phyloP scores from a whole-genome alignment of 2,329 filamentous ascomycete genomes.

The Aspergillus glaucus region DNA sequence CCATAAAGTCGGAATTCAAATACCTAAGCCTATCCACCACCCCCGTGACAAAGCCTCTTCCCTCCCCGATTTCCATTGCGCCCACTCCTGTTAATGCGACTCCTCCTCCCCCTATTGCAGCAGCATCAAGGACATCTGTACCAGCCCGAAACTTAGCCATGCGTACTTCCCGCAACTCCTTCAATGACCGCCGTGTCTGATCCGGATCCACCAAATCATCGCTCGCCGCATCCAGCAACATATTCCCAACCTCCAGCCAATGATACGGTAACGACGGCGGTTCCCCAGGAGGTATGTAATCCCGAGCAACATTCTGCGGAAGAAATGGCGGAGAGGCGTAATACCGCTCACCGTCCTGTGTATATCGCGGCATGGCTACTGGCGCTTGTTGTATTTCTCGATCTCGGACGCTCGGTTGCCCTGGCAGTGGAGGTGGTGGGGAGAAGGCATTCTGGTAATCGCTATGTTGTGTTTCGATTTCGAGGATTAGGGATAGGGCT shows the following conservation, averaged over 20 bases:
- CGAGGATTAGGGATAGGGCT: slow-evolving; percentile 69
- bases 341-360: slow-evolving; percentile 36
- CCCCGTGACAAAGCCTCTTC: slow-evolving; percentile 71
- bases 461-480: slow-evolving; percentile 65
- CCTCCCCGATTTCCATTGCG: slow-evolving; percentile 87
- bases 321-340: slow-evolving; percentile 67
- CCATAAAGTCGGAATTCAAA: slow-evolving; percentile 1
- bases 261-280: slow-evolving; percentile 68
- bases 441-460: slow-evolving; percentile 65
- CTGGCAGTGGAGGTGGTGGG: slow-evolving; percentile 64
- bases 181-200: slow-evolving; percentile 65
- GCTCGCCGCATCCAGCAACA: slow-evolving; percentile 74
- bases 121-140: slow-evolving; percentile 60
- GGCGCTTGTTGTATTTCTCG: slow-evolving; percentile 13
- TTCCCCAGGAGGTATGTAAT: slow-evolving; percentile 45
- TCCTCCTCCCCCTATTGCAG: slow-evolving; percentile 51
- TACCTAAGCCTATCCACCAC: slow-evolving; percentile 77
- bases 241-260: slow-evolving; percentile 86
- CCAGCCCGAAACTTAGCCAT: slow-evolving; percentile 81
- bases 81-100: slow-evolving; percentile 75
- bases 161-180: slow-evolving; percentile 79
- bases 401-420: slow-evolving; percentile 24
- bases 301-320: slow-evolving; percentile 63
- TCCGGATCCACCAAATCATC: slow-evolving; percentile 75
- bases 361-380: slow-evolving; percentile 24